Evolutionary conservation across 2,329 filamentous ascomycete genomes (phyloP).

Genomic region (Diaporthe ilicicola): DNA sequence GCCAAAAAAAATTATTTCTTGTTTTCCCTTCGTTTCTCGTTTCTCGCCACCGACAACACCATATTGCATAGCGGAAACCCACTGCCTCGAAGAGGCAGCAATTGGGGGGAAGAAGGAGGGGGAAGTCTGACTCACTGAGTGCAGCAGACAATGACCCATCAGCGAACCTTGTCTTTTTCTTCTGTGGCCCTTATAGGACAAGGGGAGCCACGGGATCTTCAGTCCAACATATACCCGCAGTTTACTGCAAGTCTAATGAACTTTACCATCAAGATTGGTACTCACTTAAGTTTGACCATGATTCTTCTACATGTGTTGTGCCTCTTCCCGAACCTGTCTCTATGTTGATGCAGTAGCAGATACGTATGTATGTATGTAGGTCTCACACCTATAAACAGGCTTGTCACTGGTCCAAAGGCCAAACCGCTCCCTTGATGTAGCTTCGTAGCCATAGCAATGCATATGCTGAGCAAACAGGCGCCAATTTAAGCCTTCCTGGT

Average conservation of each 20-base stretch:
- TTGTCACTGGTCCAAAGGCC: background rate
- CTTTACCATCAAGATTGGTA: slow-evolving; percentile 17
- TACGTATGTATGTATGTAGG: background rate
- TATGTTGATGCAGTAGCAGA: slow-evolving; percentile 2
- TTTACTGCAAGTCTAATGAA: slow-evolving; percentile 26
- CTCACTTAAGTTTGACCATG: background rate
- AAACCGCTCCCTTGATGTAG: background rate
- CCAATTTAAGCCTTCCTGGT: background rate
- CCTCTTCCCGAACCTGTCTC: background rate
- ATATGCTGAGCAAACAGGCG: background rate
- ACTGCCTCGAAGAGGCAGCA: background rate
- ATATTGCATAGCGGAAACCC: slow-evolving; percentile 25
- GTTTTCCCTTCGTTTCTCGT: background rate
- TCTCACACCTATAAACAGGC: background rate
- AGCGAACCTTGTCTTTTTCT: background rate
- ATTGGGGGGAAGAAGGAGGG: background rate
- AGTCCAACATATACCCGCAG: slow-evolving; percentile 21
- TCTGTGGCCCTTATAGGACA: slow-evolving; percentile 6
- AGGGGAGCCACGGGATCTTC: slow-evolving; percentile 16
- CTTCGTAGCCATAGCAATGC: slow-evolving; percentile 7
- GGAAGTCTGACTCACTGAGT: background rate
- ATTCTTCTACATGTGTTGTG: background rate
- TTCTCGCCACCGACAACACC: slow-evolving; percentile 2
- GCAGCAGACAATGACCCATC: background rate
- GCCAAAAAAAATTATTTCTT: background rate